Conservation (phyloP, 257 asterid species). For the Gynochthodes officinalis region DNA sequence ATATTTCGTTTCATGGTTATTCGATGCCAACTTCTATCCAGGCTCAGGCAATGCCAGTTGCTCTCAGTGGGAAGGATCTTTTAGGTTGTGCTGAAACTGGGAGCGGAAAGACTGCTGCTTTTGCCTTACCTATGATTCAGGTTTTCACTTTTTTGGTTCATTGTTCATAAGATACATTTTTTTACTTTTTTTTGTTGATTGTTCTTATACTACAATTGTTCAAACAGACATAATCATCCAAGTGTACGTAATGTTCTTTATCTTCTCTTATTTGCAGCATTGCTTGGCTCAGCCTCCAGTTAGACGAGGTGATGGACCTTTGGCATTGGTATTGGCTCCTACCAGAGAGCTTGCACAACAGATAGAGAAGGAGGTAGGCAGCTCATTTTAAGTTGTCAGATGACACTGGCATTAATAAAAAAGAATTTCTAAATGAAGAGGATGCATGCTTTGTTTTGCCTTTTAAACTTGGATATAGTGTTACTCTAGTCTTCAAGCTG, state of each 20-base stretch:
- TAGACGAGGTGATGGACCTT: slow-evolving; percentile 89
- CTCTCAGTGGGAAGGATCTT: slow-evolving; percentile 83
- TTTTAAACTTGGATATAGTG: neutral
- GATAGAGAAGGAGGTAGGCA: slow-evolving; percentile 77
- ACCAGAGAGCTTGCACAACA: slow-evolving; percentile 96
- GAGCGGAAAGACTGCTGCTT: slow-evolving; percentile 90
- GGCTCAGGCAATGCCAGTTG: slow-evolving; percentile 92
- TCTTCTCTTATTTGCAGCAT: slow-evolving; percentile 44
- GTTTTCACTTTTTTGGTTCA: slow-evolving; percentile 28
- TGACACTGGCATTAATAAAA: neutral
- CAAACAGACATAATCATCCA: neutral
- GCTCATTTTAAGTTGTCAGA: slow-evolving; percentile 10
- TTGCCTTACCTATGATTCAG: slow-evolving; percentile 86
- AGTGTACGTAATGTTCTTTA: neutral
- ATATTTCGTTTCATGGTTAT: slow-evolving; percentile 75
- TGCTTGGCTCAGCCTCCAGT: slow-evolving; percentile 73
- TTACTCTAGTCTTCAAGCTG: neutral
- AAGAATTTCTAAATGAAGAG: neutral
- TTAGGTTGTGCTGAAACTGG: slow-evolving; percentile 96
- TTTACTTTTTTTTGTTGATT: slow-evolving; percentile 10
- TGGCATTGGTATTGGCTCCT: slow-evolving; percentile 86
- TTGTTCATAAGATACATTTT: slow-evolving; percentile 58
- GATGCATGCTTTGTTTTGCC: neutral
- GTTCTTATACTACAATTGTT: neutral
- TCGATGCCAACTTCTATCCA: slow-evolving; percentile 84